Evolutionary conservation across 1,284 basidiomycete species (phyloP).

Genomic region (Cryptococcus maquisensis): DNA sequence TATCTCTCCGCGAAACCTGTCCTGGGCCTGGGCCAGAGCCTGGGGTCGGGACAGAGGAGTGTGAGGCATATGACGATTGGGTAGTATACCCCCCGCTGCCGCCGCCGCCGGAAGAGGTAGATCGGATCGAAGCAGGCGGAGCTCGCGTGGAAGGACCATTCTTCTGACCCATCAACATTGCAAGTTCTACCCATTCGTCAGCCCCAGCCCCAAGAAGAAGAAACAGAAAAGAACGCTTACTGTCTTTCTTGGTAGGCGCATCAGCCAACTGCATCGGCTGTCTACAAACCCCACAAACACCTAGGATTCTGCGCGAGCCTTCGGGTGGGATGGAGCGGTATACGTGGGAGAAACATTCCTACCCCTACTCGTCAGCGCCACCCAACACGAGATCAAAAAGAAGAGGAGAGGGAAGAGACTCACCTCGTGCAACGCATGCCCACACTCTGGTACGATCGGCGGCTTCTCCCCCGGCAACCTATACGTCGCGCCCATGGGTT

Average conservation of each 20-base stretch:
- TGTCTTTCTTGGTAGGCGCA: conserved; percentile 56
- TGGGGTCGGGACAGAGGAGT: conserved; percentile 54
- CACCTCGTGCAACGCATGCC: conserved; percentile 93
- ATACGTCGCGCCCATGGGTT: conserved; percentile 43
- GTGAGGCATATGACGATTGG: conserved; percentile 3
- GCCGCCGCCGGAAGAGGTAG: too few species aligned
- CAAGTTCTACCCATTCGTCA: conserved; percentile 62
- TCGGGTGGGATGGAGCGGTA: conserved; percentile 81
- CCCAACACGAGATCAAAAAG: conserved; percentile 9
- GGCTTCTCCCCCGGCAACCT: conserved; percentile 85
- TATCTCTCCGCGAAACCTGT: too few species aligned
- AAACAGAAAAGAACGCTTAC: conserved; percentile 54
- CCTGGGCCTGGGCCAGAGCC: too few species aligned
- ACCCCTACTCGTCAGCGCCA: conserved; percentile 4
- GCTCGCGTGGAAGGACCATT: too few species aligned
- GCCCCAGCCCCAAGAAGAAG: background rate
- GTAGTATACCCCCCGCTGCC: too few species aligned
- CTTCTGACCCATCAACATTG: conserved; percentile 73
- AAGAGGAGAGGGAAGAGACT: conserved; percentile 31
- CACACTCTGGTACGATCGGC: conserved; percentile 91
- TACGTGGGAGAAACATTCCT: conserved; percentile 93
- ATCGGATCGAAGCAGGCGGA: too few species aligned
- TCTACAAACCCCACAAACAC: conserved; percentile 93
- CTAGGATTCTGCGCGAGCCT: conserved; percentile 65
- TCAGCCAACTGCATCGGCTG: conserved; percentile 90